Base-by-base conservation (phyloP, 106 monocot species). In the Acanthochlamys bracteata region DNA sequence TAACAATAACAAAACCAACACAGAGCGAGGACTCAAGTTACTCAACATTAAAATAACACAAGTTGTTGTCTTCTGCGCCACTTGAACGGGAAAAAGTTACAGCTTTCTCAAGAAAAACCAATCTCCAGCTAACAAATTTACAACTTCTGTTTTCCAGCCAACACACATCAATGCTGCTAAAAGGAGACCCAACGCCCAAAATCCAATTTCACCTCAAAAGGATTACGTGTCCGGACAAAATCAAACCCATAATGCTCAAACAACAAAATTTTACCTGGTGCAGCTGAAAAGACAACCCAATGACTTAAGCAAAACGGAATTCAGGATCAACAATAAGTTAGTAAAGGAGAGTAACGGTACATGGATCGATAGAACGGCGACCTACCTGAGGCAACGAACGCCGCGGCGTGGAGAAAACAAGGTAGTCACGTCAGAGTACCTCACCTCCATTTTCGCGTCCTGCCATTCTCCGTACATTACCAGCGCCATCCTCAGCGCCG, bases 381-480 rank as follows among this genome's bases (percentile, higher is more conserved):
- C 15, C 69, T 66, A 8, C 82, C 82, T 14, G 65, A 60, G 24
- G 71, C 74, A 3, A 84, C 82, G 24, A 88, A 60, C 14, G 79
- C 76, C 4, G 92, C 84, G 20, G 88, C 92, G 42, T 93, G 42
- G 92, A 92, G 82, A 93, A 93, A 24, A 93, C 88, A 58, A 83
- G 65, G 71, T 93, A 93, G 68, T 89, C 14, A 93, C 75, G 71
- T 89, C 93, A 23, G 93, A 89, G 75, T 93, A 93, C 47, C 82
- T 77, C 15, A 93, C 93, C 75, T 80, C 85, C 85, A 93, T 88
- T 80, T 89, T 77, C 11, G 80, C 47, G 33, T 93, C 93, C 72
- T 93, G 89, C 93, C 85, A 93, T 63, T 89, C 88, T 26, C 93
- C 93, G 54, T 85, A 89, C 39, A 64, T 24, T 54, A 93, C 56